phyloP scores from a whole-genome alignment of 305 asterid species.

The Andrographis paniculata region DNA sequence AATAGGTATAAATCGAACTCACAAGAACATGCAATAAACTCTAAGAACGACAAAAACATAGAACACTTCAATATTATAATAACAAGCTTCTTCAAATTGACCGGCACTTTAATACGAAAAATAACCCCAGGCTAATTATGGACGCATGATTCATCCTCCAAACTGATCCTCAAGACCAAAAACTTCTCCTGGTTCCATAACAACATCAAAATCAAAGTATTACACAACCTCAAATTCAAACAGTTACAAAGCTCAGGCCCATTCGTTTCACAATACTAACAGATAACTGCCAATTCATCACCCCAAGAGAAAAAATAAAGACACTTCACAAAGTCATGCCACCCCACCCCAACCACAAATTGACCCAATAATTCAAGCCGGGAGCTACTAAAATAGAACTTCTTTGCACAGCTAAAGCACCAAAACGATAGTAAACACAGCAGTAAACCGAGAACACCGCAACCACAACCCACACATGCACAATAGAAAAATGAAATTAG shows the following conservation, averaged over 20 bases:
- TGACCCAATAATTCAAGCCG: constrained; percentile 11
- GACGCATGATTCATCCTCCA: background rate
- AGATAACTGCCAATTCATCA: background rate
- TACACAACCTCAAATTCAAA: too few species aligned
- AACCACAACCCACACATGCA: background rate
- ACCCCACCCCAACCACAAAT: constrained; percentile 14
- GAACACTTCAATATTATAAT: too few species aligned
- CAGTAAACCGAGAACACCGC: background rate
- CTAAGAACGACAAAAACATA: too few species aligned
- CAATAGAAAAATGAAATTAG: constrained; percentile 12
- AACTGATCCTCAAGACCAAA: background rate
- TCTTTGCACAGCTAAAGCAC: constrained; percentile 6
- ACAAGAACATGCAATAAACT: background rate
- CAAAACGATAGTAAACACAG: constrained; percentile 9
- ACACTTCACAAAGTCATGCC: background rate
- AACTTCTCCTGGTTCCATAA: background rate
- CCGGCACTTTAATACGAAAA: background rate
- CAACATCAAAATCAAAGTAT: constrained; percentile 2
- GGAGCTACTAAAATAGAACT: constrained; percentile 1
- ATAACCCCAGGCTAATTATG: background rate
- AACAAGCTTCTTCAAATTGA: background rate
- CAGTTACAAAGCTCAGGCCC: background rate
- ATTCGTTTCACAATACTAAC: background rate
- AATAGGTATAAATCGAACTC: background rate
- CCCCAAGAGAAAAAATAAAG: constrained; percentile 1